Evolutionary conservation across 225 moss, liverwort and hornwort genomes (phyloP).

Genomic region (Antitrichia curtipendula): DNA sequence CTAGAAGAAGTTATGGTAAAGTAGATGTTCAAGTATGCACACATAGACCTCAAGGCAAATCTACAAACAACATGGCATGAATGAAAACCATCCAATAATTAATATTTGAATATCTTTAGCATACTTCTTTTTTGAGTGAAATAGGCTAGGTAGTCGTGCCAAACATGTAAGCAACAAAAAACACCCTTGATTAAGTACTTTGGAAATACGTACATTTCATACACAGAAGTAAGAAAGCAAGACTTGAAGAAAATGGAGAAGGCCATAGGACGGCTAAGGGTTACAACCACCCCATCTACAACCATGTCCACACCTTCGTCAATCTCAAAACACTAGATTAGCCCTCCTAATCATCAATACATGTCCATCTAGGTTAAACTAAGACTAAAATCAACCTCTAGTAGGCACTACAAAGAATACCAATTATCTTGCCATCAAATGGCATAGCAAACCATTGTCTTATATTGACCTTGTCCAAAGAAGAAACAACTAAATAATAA

Average conservation of each 20-base stretch:
- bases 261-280: too few relatives aligned
- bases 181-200: background rate
- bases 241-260: background rate
- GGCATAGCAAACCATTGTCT: background rate
- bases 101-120: background rate
- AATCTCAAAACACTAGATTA: accelerated
- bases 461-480: background rate
- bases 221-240: background rate
- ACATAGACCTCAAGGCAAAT: too few relatives aligned
- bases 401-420: accelerated
- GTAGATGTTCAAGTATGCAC: accelerated
- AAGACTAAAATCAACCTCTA: background rate
- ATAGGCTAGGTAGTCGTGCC: background rate
- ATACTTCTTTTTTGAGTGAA: background rate
- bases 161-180: background rate
- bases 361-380: background rate
- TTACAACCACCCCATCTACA: too few relatives aligned
- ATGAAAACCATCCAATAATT: background rate
- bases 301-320: accelerated
- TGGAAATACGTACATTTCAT: too few relatives aligned
- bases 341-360: accelerated
- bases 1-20: background rate
- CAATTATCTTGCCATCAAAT: background rate
- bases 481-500: background rate
- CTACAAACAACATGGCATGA: accelerated